These are phyloP conservation scores for Anthracocystis setariae DNA, from an alignment of 1,284 basidiomycete genomes.

Conservation along the genomic window DNA sequence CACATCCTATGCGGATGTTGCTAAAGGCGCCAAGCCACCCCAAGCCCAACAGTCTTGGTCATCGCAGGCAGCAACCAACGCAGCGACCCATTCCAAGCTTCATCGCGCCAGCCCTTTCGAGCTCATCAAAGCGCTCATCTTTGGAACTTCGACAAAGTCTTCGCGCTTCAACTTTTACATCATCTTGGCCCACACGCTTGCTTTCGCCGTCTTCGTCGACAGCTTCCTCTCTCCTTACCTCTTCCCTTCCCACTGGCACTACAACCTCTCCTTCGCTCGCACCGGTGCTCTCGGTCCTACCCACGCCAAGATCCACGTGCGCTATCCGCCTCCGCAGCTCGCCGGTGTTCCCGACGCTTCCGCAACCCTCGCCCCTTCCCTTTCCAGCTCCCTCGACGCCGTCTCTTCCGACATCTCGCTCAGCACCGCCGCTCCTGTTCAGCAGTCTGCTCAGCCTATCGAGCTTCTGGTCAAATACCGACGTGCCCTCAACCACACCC, in stretches of 20 bases:
- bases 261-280: slow-evolving; percentile 62
- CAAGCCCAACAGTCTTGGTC: slow-evolving; percentile 1
- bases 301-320: slow-evolving; percentile 59
- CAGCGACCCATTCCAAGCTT: slow-evolving; percentile 12
- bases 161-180: slow-evolving; percentile 50
- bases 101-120: slow-evolving; percentile 22
- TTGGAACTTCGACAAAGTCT: slow-evolving; percentile 55
- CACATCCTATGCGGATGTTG: slow-evolving; percentile 34
- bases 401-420: slow-evolving; percentile 47
- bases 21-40: slow-evolving; percentile 24
- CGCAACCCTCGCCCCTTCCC: slow-evolving; percentile 10
- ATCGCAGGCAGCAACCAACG: background rate
- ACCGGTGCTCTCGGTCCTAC: slow-evolving; percentile 60
- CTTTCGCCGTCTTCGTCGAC: slow-evolving; percentile 61
- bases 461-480: slow-evolving; percentile 48
- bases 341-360: slow-evolving; percentile 25
- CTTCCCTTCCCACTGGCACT: slow-evolving; percentile 65
- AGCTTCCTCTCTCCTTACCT: slow-evolving; percentile 62
- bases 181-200: slow-evolving; percentile 53
- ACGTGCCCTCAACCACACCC: slow-evolving; percentile 24
- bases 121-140: slow-evolving; percentile 37
- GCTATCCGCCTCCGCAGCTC: slow-evolving; percentile 62
- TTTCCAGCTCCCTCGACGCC: slow-evolving; percentile 39
- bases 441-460: slow-evolving; percentile 46
- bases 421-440: background rate